A percentile compares a stretch with the other conserved stretches of the same genome.
These are phyloP conservation scores for Tricholoma flavovirens DNA, from an alignment of 768 basidiomycete species.

Conservation along the genomic window DNA sequence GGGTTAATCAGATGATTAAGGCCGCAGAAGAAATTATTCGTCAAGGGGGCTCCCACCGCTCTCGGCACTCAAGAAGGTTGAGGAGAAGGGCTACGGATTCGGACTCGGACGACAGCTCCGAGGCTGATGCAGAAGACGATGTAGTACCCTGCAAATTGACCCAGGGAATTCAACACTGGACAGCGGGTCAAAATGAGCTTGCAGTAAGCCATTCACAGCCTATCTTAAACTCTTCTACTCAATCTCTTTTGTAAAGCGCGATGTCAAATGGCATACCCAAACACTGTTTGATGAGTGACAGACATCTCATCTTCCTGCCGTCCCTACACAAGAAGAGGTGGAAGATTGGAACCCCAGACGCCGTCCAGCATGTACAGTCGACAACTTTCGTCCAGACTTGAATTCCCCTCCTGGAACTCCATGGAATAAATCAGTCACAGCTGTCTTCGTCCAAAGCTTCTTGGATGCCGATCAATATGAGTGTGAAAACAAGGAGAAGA, in stretches of 20 bases:
- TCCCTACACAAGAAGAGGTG: not conserved
- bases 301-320: not conserved
- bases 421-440: not conserved
- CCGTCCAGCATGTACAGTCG: not conserved
- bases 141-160: not conserved
- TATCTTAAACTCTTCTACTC: not conserved
- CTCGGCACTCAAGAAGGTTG: not conserved
- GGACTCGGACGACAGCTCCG: not conserved
- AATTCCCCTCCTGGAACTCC: not conserved
- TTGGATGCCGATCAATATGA: not conserved
- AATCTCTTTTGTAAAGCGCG: not conserved
- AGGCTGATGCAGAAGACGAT: not conserved
- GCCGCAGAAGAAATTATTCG: not conserved
- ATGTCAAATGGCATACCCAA: not conserved
- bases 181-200: not conserved
- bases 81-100: not conserved
- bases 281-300: not conserved
- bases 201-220: not conserved
- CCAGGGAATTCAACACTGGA: not conserved
- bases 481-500: not conserved
- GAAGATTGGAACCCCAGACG: slow-evolving; percentile 2
- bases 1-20: not conserved
- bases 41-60: not conserved
- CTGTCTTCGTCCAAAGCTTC: not conserved
- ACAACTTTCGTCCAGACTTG: not conserved